Conservation (phyloP, 2,329 filamentous ascomycete genomes). For the Paraphaeosphaeria sporulosa region DNA sequence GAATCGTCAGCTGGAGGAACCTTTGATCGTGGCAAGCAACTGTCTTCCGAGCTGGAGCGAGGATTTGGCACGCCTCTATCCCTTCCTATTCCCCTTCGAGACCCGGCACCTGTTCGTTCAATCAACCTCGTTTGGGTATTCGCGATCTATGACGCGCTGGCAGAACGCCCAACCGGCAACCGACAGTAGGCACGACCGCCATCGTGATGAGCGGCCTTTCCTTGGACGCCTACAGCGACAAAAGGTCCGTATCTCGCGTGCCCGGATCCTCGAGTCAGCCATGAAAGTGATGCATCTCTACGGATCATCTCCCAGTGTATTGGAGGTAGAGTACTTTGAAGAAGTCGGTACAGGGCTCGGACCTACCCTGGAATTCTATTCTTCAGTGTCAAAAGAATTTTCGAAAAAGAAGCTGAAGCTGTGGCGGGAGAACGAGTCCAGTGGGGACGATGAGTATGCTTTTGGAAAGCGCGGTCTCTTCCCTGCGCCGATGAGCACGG, state of each 20-base stretch:
- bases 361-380: constrained; percentile 97
- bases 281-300: constrained; percentile 99
- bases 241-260: constrained; percentile 95
- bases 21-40: constrained; percentile 94
- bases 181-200: constrained; percentile 80
- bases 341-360: constrained; percentile 96
- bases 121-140: constrained; percentile 97
- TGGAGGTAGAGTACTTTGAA: constrained; percentile 98
- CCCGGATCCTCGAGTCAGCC: constrained; percentile 94
- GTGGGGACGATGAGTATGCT: constrained; percentile 78
- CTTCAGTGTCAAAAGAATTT: constrained; percentile 95
- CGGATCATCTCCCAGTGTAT: constrained; percentile 91
- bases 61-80: constrained; percentile 89
- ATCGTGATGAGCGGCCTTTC: constrained; percentile 88
- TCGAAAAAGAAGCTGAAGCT: constrained; percentile 96
- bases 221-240: constrained; percentile 90
- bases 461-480: constrained; percentile 87
- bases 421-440: constrained; percentile 89
- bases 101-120: constrained; percentile 96
- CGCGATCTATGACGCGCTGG: constrained; percentile 96
- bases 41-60: constrained; percentile 96
- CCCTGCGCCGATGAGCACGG: constrained; percentile 85
- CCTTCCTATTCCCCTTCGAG: constrained; percentile 98
- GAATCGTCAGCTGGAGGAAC: constrained; percentile 95
- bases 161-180: constrained; percentile 87